Evolutionary conservation across 2,329 filamentous ascomycete genomes (phyloP).

Genomic region (Cladobotryum protrusum): DNA sequence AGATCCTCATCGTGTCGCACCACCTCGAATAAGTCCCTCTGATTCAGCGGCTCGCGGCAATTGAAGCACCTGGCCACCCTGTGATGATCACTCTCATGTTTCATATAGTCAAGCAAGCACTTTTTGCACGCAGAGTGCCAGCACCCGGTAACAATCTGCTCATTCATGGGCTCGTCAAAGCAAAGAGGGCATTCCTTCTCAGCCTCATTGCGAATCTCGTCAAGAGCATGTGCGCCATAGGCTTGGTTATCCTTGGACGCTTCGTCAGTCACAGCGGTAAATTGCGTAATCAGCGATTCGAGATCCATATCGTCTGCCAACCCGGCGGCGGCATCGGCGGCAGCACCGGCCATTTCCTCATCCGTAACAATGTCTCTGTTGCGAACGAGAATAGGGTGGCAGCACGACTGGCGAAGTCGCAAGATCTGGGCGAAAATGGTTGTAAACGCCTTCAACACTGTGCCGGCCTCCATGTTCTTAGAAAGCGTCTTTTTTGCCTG

Average conservation of each 20-base stretch:
- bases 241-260: slow-evolving; percentile 52
- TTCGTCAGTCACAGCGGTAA: slow-evolving; percentile 62
- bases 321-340: slow-evolving; percentile 72
- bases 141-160: slow-evolving; percentile 90
- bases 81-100: slow-evolving; percentile 73
- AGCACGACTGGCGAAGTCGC: slow-evolving; percentile 86
- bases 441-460: slow-evolving; percentile 89
- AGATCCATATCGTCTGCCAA: slow-evolving; percentile 96
- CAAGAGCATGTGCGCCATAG: slow-evolving; percentile 81
- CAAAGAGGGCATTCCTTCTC: slow-evolving; percentile 91
- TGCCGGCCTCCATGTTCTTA: slow-evolving; percentile 83
- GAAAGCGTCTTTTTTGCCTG: slow-evolving; percentile 79
- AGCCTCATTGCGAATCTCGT: slow-evolving; percentile 85
- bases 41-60: slow-evolving; percentile 76
- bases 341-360: slow-evolving; percentile 70
- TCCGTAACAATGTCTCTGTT: slow-evolving; percentile 81
- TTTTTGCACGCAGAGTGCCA: slow-evolving; percentile 97
- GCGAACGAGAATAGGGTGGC: slow-evolving; percentile 82
- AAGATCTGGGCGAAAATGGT: slow-evolving; percentile 97
- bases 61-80: slow-evolving; percentile 80
- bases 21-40: slow-evolving; percentile 86
- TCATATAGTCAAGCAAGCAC: slow-evolving; percentile 84
- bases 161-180: slow-evolving; percentile 89
- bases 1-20: slow-evolving; percentile 66
- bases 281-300: slow-evolving; percentile 74